Base-by-base conservation (phyloP, 495 filamentous ascomycete genomes). In the Oleoguttula mirabilis region DNA sequence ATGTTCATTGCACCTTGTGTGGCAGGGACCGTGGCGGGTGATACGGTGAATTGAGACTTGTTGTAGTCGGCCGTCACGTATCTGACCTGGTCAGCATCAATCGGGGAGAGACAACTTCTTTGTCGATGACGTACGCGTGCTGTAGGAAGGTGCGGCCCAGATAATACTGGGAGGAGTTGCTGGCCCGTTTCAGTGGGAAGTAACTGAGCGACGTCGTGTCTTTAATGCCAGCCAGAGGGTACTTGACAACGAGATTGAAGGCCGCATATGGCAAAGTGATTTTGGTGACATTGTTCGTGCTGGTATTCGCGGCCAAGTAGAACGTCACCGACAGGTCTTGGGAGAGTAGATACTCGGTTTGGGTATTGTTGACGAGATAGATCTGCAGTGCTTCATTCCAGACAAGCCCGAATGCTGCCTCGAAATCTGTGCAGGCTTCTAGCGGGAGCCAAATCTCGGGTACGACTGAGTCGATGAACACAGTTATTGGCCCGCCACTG, bases 121-220 rank as follows among this genome's bases (percentile, higher is more conserved):
- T 71, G 16, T 69, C 70, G n/a, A 72, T 70, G 11, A 83, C 49
- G 46, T 82, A 83, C 12, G 74, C 68, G 55, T 82, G 77, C 60
- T 83, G 79, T 41, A 83, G 64, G 47, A 83, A 83, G 3, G 64
- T 58, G 22, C 79, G 71, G 14, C 79, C 79, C 44, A 83, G 66
- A 16, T 72, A 72, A 46, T 69, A 65, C 42, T 73, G 64, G 14
- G 66, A 69, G 15, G 58, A 55, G 51, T 71, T 66, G 19, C 60
- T 55, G 17, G 67, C 61, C 34, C 60, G 66, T 41, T 70, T 66
- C 15, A 82, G 58, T 14, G 27, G 27, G 14, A 30, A 30, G 14
- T 30, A 30, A 8, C 27, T 30, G 8, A 30, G 14, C 8, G 8
- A 8, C 27, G 27, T 14, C 8, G 14, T 30, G 14, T 30, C 14